A percentile compares a stretch with the other conserved stretches of the same genome.
Conservation (phyloP, 2,329 filamentous ascomycete species). For the Phaeosphaeriaceae sp. region DNA sequence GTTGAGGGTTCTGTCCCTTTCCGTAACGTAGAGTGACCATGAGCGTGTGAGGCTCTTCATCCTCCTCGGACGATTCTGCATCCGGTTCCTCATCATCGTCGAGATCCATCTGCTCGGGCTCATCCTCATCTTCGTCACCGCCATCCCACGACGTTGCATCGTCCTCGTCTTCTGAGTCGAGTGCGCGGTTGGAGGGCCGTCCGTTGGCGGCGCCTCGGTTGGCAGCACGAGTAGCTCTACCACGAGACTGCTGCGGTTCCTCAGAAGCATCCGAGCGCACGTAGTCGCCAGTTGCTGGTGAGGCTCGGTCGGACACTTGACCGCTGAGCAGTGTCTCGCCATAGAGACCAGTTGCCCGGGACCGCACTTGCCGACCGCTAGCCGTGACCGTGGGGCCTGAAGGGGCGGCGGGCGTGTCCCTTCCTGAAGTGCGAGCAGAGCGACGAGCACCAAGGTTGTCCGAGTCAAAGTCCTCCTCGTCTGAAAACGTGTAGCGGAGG, state of each 20-base stretch:
- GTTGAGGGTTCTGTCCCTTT: constrained; percentile 22
- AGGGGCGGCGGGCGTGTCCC: constrained; percentile 74
- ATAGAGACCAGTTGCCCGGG: constrained; percentile 67
- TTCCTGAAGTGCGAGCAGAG: constrained; percentile 72
- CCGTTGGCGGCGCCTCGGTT: constrained; percentile 26
- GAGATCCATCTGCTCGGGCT: constrained; percentile 70
- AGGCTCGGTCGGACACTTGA: constrained; percentile 52
- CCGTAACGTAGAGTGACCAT: constrained; percentile 71
- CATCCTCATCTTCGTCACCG: constrained; percentile 76
- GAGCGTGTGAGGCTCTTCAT: constrained; percentile 61
- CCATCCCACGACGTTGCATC: constrained; percentile 71
- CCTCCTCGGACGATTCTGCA: constrained; percentile 49
- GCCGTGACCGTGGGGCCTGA: constrained; percentile 73
- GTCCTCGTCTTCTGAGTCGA: constrained; percentile 71
- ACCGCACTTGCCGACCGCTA: constrained; percentile 84
- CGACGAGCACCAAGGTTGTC: constrained; percentile 70
- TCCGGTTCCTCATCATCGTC: constrained; percentile 61
- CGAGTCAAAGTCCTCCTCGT: constrained; percentile 81
- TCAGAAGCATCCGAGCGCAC: constrained; percentile 55
- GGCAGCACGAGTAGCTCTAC: constrained; percentile 51
- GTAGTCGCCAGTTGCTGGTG: constrained; percentile 52
- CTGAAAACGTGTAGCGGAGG: constrained; percentile 94
- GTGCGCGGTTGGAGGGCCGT: constrained; percentile 38
- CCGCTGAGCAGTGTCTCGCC: constrained; percentile 67
- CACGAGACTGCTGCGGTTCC: constrained; percentile 53